Percentiles rank a stretch among this genome's conserved stretches.
Conservation (phyloP, 106 monocot species). For the Platanthera guangdongensis region DNA sequence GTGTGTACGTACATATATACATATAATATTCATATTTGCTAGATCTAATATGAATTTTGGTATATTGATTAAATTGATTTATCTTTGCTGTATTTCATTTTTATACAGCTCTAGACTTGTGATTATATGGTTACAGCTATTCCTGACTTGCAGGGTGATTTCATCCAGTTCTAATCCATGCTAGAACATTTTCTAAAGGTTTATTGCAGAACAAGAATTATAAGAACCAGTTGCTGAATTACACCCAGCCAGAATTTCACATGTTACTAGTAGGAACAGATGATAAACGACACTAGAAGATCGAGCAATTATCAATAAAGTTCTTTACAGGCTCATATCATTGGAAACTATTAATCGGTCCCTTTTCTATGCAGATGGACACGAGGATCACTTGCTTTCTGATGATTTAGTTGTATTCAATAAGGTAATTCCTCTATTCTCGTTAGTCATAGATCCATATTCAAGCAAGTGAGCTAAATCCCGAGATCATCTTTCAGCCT, state of each 20-base stretch:
- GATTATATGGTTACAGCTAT: neutral
- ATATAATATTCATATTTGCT: too few species aligned
- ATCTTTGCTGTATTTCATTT: neutral
- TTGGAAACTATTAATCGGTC: neutral
- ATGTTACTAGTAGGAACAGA: neutral
- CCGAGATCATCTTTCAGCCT: neutral
- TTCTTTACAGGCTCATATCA: neutral
- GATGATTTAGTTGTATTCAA: neutral
- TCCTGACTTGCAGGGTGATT: neutral
- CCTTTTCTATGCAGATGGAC: conserved; percentile 2
- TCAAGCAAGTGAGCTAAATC: neutral
- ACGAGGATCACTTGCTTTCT: neutral
- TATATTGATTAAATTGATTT: neutral
- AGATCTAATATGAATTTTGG: neutral
- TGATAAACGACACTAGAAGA: neutral
- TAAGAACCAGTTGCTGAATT: neutral
- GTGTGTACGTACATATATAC: too few species aligned
- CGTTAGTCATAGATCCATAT: neutral
- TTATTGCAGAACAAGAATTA: neutral
- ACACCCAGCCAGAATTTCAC: neutral
- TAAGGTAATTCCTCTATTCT: neutral
- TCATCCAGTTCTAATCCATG: neutral
- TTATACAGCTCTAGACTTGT: neutral
- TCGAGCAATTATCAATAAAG: too few species aligned
- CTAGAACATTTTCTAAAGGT: neutral